phyloP scores from a whole-genome alignment of 805 yeast genomes.

The Candida qinlingensis region DNA sequence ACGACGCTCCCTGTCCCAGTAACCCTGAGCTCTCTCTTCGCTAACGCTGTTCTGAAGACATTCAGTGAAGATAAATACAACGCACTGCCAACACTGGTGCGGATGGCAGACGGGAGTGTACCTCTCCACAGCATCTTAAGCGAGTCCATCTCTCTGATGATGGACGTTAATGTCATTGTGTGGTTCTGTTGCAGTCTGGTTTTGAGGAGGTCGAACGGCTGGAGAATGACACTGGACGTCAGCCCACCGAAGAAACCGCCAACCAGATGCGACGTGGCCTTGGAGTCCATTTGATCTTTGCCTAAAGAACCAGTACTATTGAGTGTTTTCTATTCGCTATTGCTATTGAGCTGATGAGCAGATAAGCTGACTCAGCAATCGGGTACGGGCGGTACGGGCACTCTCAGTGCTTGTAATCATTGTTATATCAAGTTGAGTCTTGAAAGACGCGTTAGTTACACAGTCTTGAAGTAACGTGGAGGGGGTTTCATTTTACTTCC shows the following conservation, averaged over 20 bases:
- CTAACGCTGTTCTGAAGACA: slow-evolving; percentile 46
- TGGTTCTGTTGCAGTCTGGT: slow-evolving; percentile 73
- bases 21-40: slow-evolving; percentile 20
- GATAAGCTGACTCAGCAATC: too few relatives aligned
- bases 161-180: slow-evolving; percentile 26
- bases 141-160: slow-evolving; percentile 35
- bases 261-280: slow-evolving; percentile 41
- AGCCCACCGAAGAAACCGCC: slow-evolving; percentile 88
- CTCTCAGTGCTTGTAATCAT: too few relatives aligned
- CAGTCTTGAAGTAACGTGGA: too few relatives aligned
- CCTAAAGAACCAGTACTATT: too few relatives aligned
- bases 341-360: too few relatives aligned
- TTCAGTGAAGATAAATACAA: slow-evolving; percentile 75
- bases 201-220: slow-evolving; percentile 85
- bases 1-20: slow-evolving; percentile 8
- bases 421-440: too few relatives aligned
- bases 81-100: slow-evolving; percentile 90
- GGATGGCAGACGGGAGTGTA: slow-evolving; percentile 80
- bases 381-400: too few relatives aligned
- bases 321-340: too few relatives aligned
- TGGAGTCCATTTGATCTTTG: neutral
- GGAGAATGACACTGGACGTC: slow-evolving; percentile 71
- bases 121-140: slow-evolving; percentile 78
- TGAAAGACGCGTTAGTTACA: too few relatives aligned
- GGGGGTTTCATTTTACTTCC: too few relatives aligned